Conservation (phyloP, 805 yeast genomes). For the Metschnikowia koreensis region DNA sequence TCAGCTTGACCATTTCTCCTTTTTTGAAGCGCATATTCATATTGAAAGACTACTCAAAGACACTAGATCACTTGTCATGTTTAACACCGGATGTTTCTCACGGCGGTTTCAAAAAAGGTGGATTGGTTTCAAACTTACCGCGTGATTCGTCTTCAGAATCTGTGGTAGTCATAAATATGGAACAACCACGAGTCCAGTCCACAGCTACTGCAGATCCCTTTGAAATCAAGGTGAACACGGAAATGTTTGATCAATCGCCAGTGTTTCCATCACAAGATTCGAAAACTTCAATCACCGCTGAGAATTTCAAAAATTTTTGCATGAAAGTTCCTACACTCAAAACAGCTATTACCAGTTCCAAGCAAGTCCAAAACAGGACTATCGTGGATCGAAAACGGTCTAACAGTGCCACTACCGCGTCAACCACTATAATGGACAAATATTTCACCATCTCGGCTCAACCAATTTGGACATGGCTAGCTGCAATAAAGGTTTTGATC, state of each 20-base stretch:
- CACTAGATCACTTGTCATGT: slow-evolving; percentile 23
- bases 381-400: slow-evolving; percentile 19
- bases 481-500: slow-evolving; percentile 35
- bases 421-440: slow-evolving; percentile 22
- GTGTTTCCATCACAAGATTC: slow-evolving; percentile 2
- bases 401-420: slow-evolving; percentile 13
- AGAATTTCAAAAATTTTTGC: slow-evolving; percentile 29
- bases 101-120: slow-evolving; percentile 15
- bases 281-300: slow-evolving; percentile 19
- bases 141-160: slow-evolving; percentile 14
- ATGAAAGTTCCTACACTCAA: slow-evolving; percentile 24
- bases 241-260: neutral
- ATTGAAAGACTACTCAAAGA: slow-evolving; percentile 20
- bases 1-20: slow-evolving; percentile 22
- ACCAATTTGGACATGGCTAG: slow-evolving; percentile 44
- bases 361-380: slow-evolving; percentile 18
- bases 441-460: slow-evolving; percentile 26
- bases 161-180: slow-evolving; percentile 17
- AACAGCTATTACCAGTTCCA: slow-evolving; percentile 12
- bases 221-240: slow-evolving; percentile 7
- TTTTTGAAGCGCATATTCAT: slow-evolving; percentile 16
- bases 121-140: slow-evolving; percentile 6
- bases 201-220: neutral
- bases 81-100: slow-evolving; percentile 23
- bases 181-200: slow-evolving; percentile 5